Conservation (phyloP, 1,284 basidiomycete species). For the Leccinum insolens region DNA sequence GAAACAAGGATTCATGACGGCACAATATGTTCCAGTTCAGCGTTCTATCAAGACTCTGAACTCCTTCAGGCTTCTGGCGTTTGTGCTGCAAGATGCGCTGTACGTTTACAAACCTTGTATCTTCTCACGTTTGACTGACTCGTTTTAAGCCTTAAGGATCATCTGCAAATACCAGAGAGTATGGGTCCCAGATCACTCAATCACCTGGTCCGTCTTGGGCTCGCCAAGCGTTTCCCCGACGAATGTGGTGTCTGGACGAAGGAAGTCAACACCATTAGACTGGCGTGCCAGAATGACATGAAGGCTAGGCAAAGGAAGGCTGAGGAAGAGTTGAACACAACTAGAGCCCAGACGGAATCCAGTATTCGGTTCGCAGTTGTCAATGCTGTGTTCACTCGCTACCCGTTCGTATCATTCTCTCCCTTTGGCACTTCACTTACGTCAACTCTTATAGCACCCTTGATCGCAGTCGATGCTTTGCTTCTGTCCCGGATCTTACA, state of each 20-base stretch:
- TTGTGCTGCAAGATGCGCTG: slow-evolving; percentile 26
- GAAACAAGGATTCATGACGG: slow-evolving; percentile 37
- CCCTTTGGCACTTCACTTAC: neutral
- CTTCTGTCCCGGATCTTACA: slow-evolving; percentile 16
- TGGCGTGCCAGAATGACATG: slow-evolving; percentile 7
- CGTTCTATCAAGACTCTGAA: slow-evolving; percentile 11
- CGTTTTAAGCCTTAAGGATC: slow-evolving; percentile 28
- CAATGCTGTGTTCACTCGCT: too few species aligned
- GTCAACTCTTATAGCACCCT: slow-evolving; percentile 17
- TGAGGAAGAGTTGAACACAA: neutral
- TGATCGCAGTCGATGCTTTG: slow-evolving; percentile 22
- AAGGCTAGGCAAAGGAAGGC: slow-evolving; percentile 16
- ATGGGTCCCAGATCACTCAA: slow-evolving; percentile 34
- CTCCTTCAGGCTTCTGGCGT: slow-evolving; percentile 7
- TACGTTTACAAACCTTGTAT: slow-evolving; percentile 9
- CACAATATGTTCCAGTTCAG: slow-evolving; percentile 26
- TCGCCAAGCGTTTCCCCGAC: slow-evolving; percentile 34
- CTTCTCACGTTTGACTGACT: slow-evolving; percentile 6
- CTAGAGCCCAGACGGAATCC: too few species aligned
- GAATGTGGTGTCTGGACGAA: slow-evolving; percentile 32
- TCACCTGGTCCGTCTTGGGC: slow-evolving; percentile 35
- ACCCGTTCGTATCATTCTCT: neutral
- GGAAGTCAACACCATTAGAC: slow-evolving; percentile 15
- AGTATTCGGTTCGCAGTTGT: too few species aligned
- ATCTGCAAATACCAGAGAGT: slow-evolving; percentile 31